Evolutionary conservation across 495 filamentous ascomycete genomes (phyloP).

Genomic region (Cercophora newfieldiana): DNA sequence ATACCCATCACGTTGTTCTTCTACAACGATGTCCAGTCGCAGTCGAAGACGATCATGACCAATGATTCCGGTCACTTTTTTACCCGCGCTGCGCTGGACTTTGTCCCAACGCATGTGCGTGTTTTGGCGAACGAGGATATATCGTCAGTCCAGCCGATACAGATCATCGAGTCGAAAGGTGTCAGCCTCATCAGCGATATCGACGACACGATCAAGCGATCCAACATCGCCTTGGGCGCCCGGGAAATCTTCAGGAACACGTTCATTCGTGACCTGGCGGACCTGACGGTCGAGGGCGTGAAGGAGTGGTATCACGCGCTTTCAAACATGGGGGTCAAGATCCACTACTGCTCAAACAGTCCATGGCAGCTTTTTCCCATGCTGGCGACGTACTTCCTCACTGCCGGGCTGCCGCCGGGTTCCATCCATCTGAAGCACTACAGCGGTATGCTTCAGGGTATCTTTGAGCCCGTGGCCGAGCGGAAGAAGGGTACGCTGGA

Average conservation of each 20-base stretch:
- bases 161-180: conserved; percentile 74
- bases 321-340: conserved; percentile 72
- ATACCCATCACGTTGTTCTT: conserved; percentile 87
- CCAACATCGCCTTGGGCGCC: conserved; percentile 79
- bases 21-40: conserved; percentile 76
- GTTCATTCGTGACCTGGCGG: conserved; percentile 80
- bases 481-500: conserved; percentile 86
- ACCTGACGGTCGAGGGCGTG: conserved; percentile 82
- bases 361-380: conserved; percentile 96
- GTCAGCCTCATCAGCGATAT: conserved; percentile 96
- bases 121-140: conserved; percentile 85
- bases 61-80: conserved; percentile 86
- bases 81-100: conserved; percentile 74
- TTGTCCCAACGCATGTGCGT: conserved; percentile 84
- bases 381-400: conserved; percentile 75
- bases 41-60: conserved; percentile 75
- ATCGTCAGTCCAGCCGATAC: conserved; percentile 72
- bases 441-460: conserved; percentile 91
- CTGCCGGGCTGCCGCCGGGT: conserved; percentile 77
- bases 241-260: conserved; percentile 95
- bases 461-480: conserved; percentile 96
- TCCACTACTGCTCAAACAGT: conserved; percentile 93
- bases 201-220: conserved; percentile 97
- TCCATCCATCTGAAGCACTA: conserved; percentile 96
- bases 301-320: conserved; percentile 82